Evolutionary conservation across 2,329 filamentous ascomycete species (phyloP).

Genomic region (Moelleriella libera): DNA sequence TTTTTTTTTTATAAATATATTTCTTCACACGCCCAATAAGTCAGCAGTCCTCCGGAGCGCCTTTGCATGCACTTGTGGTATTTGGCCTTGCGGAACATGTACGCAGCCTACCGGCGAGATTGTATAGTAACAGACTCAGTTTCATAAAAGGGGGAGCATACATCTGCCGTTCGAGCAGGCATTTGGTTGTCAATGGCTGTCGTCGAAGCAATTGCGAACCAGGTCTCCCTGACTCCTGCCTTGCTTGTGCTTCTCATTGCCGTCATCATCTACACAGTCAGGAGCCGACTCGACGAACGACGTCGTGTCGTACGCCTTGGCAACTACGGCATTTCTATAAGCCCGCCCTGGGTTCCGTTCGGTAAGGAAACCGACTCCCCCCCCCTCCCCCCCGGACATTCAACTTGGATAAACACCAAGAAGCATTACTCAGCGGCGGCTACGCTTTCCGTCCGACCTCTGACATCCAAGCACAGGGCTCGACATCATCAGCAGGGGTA

Average conservation of each 20-base stretch:
- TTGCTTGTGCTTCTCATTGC: constrained; percentile 21
- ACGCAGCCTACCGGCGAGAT: too few relatives aligned
- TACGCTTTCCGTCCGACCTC: not conserved
- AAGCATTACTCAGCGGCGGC: not conserved
- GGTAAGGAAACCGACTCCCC: too few relatives aligned
- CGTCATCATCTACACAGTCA: constrained; percentile 22
- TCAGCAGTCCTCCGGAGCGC: too few relatives aligned
- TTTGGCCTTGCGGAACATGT: too few relatives aligned
- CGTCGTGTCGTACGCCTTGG: constrained; percentile 31
- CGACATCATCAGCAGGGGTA: constrained; percentile 46
- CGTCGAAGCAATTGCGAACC: constrained; percentile 30
- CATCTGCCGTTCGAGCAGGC: too few relatives aligned
- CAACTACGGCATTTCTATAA: constrained; percentile 22
- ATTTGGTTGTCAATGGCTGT: constrained; percentile 25
- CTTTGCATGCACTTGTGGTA: too few relatives aligned
- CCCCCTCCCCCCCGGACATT: too few relatives aligned
- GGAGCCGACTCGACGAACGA: constrained; percentile 24
- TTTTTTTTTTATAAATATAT: too few relatives aligned
- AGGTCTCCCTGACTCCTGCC: constrained; percentile 26
- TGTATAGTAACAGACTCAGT: too few relatives aligned
- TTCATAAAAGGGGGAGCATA: too few relatives aligned
- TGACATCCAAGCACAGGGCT: constrained; percentile 27
- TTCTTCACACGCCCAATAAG: too few relatives aligned
- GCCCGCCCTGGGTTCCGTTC: constrained; percentile 23
- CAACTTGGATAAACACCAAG: not conserved